Base-by-base conservation (phyloP, 2,329 filamentous ascomycete genomes). In the Phoma sp. region DNA sequence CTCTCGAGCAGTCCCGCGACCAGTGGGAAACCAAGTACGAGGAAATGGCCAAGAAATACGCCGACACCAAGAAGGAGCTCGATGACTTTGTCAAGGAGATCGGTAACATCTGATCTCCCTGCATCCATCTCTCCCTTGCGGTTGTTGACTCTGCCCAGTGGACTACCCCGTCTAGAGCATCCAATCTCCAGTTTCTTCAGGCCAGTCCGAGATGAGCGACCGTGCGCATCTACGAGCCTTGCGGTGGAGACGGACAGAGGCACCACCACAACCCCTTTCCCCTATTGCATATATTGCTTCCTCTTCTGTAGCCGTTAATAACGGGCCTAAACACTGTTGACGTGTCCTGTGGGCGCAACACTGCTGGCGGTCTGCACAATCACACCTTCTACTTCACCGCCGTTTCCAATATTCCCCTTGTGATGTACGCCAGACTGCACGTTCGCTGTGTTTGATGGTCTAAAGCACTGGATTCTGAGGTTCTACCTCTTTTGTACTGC, bases 21-120 rank as follows among this genome's bases (percentile, higher is more conserved):
- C 87, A 93, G 79, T 97, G 93, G 93, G 95, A 98, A 84, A 77
- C 84, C 79, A 98, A 99, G 84, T 98, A 96, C 82, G 95, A 98
- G 81, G 93, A 98, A 78, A 96, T 96, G 89, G 79, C 88, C 69
- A 90, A 93, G 87, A 96, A 97, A 82, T 90, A 96, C 83, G 80
- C 81, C 65, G 77, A 84, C 53, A 84, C 92, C 68, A 88, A 96
- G 84, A 93, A 93, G 84, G 92, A 97, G 77, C 83, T 97, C 74
- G 88, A 96, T 73, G 90, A 93, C 65, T 91, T 98, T 79, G 91
- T 95, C 81, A 80, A 82, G 69, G 93, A 96, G 81, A 93, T 98
- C 80, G 89, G 89, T 84, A 95, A 92, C 81, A 93, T 98, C 79
- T 98, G 87, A 87, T 69, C 61, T 67, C 50, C 21, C 20, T 37